Percentiles rank a stretch among this genome's conserved stretches.
Evolutionary conservation across 2,329 filamentous ascomycete genomes (phyloP).

Genomic region (Calonectria henricotiae): DNA sequence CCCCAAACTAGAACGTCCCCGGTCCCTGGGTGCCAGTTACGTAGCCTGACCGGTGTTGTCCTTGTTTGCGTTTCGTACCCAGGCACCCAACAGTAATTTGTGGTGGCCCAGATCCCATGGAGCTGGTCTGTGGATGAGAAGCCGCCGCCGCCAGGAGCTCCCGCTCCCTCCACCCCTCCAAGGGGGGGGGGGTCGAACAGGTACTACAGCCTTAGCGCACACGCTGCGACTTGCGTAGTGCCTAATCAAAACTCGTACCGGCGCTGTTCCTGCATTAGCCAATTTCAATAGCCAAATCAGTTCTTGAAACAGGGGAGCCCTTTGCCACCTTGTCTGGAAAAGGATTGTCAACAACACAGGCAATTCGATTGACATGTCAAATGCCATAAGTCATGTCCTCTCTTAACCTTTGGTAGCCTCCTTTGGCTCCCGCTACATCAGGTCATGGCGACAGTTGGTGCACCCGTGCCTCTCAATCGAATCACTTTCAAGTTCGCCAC

Average conservation of each 20-base stretch:
- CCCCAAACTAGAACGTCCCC: slow-evolving; percentile 33
- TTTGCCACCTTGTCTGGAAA: slow-evolving; percentile 43
- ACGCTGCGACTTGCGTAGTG: slow-evolving; percentile 51
- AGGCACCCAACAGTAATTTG: slow-evolving; percentile 39
- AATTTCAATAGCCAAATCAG: slow-evolving; percentile 47
- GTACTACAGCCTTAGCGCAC: slow-evolving; percentile 46
- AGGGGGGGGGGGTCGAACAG: slow-evolving; percentile 44
- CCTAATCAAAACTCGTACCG: slow-evolving; percentile 49
- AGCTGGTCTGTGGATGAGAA: slow-evolving; percentile 47
- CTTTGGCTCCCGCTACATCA: slow-evolving; percentile 28
- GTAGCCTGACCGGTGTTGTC: slow-evolving; percentile 32
- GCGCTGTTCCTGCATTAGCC: slow-evolving; percentile 55
- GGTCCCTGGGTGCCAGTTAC: slow-evolving; percentile 28
- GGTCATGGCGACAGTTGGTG: slow-evolving; percentile 34
- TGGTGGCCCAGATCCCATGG: slow-evolving; percentile 45
- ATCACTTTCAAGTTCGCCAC: slow-evolving; percentile 30
- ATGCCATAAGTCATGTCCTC: slow-evolving; percentile 34
- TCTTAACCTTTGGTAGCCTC: slow-evolving; percentile 24
- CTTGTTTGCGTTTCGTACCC: slow-evolving; percentile 43
- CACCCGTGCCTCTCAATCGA: slow-evolving; percentile 34
- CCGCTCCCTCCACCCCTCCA: slow-evolving; percentile 49
- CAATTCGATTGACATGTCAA: slow-evolving; percentile 31
- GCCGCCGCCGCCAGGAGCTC: slow-evolving; percentile 49
- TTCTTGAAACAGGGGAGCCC: slow-evolving; percentile 53
- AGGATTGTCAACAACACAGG: slow-evolving; percentile 33